These are phyloP conservation scores for Ceratobasidium sp. DNA, from an alignment of 1,284 basidiomycete species.

Conservation along the genomic window DNA sequence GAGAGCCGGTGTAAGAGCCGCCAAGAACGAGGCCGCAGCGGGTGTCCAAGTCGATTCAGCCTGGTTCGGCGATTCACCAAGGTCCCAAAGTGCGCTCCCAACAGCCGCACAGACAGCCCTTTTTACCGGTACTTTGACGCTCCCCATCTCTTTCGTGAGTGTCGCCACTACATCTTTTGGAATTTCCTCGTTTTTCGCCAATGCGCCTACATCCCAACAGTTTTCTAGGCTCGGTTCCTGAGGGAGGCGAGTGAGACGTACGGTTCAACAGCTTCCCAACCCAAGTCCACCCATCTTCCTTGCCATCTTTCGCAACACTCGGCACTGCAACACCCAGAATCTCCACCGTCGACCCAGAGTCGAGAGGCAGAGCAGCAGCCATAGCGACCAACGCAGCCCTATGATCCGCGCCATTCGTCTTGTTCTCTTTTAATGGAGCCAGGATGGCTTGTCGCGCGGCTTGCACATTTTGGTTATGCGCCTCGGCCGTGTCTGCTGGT, in stretches of 20 bases:
- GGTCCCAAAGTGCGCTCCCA: conserved; percentile 63
- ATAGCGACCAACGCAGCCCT: conserved; percentile 84
- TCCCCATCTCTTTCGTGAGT: conserved; percentile 53
- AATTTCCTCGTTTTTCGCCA: conserved; percentile 29
- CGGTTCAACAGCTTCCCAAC: conserved; percentile 57
- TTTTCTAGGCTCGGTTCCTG: neutral
- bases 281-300: conserved; percentile 67
- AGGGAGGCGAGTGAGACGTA: conserved; percentile 51
- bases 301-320: conserved; percentile 54
- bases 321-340: conserved; percentile 57
- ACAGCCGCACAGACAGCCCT: conserved; percentile 65
- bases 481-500: neutral
- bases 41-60: conserved; percentile 57
- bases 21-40: conserved; percentile 49
- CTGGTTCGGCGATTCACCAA: conserved; percentile 52
- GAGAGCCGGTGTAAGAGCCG: conserved; percentile 67
- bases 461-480: conserved; percentile 55
- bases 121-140: conserved; percentile 63
- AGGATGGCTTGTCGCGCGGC: conserved; percentile 73
- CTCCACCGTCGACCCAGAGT: conserved; percentile 60
- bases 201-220: neutral
- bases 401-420: conserved; percentile 87
- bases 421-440: conserved; percentile 78
- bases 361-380: conserved; percentile 68
- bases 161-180: conserved; percentile 29